Evolutionary conservation across 768 basidiomycete genomes (phyloP).

Genomic region (Lactarius sp.): DNA sequence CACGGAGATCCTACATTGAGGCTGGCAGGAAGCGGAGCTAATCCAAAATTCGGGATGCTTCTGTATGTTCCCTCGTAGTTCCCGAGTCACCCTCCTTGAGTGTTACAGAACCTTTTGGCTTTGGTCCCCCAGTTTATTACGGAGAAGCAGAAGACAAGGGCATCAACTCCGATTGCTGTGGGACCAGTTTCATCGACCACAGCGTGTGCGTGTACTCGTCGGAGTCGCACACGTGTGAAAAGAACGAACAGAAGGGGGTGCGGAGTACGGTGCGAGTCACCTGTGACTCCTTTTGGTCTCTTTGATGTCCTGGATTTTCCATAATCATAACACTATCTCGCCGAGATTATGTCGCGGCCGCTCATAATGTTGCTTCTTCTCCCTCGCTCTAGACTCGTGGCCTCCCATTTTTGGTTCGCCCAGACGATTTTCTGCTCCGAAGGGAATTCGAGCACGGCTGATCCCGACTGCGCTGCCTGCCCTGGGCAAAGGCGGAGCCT

Average conservation of each 20-base stretch:
- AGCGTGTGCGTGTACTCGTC: conserved; percentile 4
- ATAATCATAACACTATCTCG: neutral
- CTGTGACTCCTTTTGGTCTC: neutral
- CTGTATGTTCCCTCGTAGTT: neutral
- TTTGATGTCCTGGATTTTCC: neutral
- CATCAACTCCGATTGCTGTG: neutral
- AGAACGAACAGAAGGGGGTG: neutral
- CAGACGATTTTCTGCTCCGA: neutral
- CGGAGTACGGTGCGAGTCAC: neutral
- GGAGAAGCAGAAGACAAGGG: neutral
- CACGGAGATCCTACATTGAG: neutral
- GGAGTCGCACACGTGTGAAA: conserved; percentile 5
- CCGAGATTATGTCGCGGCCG: neutral
- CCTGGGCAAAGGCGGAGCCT: conserved; percentile 2
- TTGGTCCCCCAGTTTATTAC: neutral
- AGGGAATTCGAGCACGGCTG: neutral
- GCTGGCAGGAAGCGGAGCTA: conserved; percentile 5
- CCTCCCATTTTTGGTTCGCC: neutral
- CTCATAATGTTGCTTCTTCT: conserved; percentile 3
- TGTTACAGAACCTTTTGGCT: neutral
- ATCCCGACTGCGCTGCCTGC: neutral
- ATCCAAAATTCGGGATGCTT: neutral
- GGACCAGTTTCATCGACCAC: neutral
- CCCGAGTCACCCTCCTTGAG: neutral
- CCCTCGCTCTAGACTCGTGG: conserved; percentile 1